Conservation (phyloP, 1,139 yeast species). For the Spathaspora sp. region DNA sequence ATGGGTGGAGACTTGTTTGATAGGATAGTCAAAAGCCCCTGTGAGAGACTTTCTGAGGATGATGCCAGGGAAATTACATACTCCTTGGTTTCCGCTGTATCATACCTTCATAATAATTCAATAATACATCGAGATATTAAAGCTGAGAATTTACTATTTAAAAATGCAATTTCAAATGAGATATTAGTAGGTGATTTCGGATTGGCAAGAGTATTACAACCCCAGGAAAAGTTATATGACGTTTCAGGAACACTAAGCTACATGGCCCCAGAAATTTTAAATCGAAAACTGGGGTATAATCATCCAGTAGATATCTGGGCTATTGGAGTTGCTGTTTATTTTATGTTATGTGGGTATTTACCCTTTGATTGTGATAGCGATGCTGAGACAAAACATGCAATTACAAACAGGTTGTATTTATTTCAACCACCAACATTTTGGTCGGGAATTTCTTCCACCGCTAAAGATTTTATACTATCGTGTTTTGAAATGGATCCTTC, state of each 20-base stretch:
- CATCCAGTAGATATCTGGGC: conserved; percentile 76
- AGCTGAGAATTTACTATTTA: conserved; percentile 41
- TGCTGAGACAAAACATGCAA: conserved; percentile 67
- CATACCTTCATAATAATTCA: conserved; percentile 29
- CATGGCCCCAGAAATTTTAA: conserved; percentile 68
- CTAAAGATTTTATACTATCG: conserved; percentile 55
- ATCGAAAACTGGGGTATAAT: conserved; percentile 53
- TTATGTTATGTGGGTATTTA: conserved; percentile 71
- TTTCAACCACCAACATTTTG: conserved; percentile 65
- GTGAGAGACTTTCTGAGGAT: conserved; percentile 30
- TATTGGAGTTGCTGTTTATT: conserved; percentile 69
- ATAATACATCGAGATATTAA: conserved; percentile 46
- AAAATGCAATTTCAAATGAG: conserved; percentile 21
- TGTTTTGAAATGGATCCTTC: conserved; percentile 53
- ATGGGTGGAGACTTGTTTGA: conserved; percentile 71
- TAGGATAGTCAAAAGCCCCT: conserved; percentile 37
- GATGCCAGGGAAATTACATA: conserved; percentile 48
- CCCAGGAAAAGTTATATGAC: conserved; percentile 28
- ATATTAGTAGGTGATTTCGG: conserved; percentile 76
- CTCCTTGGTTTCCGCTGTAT: conserved; percentile 30
- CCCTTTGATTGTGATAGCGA: conserved; percentile 80
- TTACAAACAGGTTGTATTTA: conserved; percentile 52
- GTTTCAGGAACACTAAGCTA: conserved; percentile 70
- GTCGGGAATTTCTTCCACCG: conserved; percentile 52
- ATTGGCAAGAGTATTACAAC: conserved; percentile 38